Evolutionary conservation across 495 filamentous ascomycete species (phyloP).

Genomic region (Venustampulla echinocandica): DNA sequence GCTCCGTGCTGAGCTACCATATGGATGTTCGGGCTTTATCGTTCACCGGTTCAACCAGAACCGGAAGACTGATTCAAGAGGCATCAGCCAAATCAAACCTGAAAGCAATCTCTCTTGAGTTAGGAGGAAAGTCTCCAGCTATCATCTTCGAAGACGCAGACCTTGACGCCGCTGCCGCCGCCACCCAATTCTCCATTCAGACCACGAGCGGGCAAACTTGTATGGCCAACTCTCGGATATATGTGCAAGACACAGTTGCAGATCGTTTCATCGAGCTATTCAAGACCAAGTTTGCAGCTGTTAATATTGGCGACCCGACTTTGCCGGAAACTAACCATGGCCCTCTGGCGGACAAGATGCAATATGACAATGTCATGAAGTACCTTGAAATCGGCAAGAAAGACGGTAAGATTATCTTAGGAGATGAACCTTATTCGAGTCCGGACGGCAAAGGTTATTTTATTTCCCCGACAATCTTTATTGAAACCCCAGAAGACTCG

Average conservation of each 20-base stretch:
- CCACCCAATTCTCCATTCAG: slow-evolving; percentile 25
- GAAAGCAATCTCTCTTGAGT: slow-evolving; percentile 87
- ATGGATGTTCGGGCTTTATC: slow-evolving; percentile 96
- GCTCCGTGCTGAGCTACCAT: slow-evolving; percentile 80
- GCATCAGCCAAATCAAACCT: slow-evolving; percentile 37
- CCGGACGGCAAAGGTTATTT: slow-evolving; percentile 25
- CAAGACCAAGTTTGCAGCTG: slow-evolving; percentile 8
- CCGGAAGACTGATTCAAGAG: slow-evolving; percentile 45
- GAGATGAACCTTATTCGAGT: slow-evolving; percentile 36
- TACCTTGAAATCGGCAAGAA: slow-evolving; percentile 52
- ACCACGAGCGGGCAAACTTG: slow-evolving; percentile 46
- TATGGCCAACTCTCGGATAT: slow-evolving; percentile 39
- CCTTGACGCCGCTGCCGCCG: slow-evolving; percentile 60
- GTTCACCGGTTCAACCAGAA: slow-evolving; percentile 86
- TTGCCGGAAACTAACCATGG: slow-evolving; percentile 49
- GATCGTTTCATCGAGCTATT: slow-evolving; percentile 40
- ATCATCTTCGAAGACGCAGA: slow-evolving; percentile 83
- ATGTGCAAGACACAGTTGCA: slow-evolving; percentile 44
- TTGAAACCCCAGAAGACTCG: background rate
- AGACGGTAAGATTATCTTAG: slow-evolving; percentile 28
- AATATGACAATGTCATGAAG: slow-evolving; percentile 48
- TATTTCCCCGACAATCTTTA: slow-evolving; percentile 4
- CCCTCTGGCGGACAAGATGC: slow-evolving; percentile 54
- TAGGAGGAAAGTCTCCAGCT: slow-evolving; percentile 81
- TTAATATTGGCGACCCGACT: slow-evolving; percentile 46